phyloP scores from a whole-genome alignment of 768 basidiomycete species.

The Lactarius quietus region DNA sequence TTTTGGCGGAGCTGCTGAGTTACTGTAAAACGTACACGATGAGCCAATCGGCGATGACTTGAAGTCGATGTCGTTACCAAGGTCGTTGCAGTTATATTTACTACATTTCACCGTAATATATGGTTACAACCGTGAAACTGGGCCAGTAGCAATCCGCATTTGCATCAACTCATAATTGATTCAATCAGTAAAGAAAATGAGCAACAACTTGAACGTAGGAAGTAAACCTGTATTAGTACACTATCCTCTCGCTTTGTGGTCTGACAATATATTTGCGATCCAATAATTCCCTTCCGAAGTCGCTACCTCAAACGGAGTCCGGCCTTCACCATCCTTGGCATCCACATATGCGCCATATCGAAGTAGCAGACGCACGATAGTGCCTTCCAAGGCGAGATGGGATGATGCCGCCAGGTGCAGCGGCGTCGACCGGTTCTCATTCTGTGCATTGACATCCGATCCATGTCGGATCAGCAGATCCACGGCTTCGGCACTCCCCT shows the following conservation, averaged over 20 bases:
- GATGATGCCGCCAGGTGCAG: background rate
- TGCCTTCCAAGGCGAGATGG: background rate
- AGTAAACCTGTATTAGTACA: background rate
- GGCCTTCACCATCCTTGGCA: background rate
- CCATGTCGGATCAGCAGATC: background rate
- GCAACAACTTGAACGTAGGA: background rate
- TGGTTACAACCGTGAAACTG: too few relatives aligned
- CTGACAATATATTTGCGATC: background rate
- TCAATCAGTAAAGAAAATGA: too few relatives aligned
- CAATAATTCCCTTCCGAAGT: background rate
- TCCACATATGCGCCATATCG: background rate
- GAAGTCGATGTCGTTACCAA: too few relatives aligned
- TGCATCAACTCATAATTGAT: too few relatives aligned
- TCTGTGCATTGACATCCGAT: background rate
- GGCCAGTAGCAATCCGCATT: too few relatives aligned
- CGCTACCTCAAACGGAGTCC: background rate
- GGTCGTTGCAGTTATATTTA: too few relatives aligned
- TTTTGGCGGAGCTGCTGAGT: too few relatives aligned
- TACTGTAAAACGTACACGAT: too few relatives aligned
- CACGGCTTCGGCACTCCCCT: background rate
- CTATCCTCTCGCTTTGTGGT: background rate
- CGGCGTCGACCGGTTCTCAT: background rate
- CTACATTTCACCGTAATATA: too few relatives aligned
- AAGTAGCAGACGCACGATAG: background rate
- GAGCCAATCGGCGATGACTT: too few relatives aligned